These are phyloP conservation scores for Polytolypa hystricis DNA, from an alignment of 2,329 filamentous ascomycete genomes.

Conservation along the genomic window DNA sequence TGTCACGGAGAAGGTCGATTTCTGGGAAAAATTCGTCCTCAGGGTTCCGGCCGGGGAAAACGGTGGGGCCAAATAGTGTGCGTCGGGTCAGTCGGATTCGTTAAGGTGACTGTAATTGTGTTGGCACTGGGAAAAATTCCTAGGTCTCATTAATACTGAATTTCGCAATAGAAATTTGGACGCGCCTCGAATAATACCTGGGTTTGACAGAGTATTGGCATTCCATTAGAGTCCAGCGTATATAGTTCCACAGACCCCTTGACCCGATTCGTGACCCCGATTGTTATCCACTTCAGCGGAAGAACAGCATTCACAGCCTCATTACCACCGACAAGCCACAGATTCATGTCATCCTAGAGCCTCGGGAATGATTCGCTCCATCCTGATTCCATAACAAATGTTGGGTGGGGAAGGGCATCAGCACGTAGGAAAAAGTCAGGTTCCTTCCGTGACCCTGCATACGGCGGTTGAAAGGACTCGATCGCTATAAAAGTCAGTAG, in stretches of 20 bases:
- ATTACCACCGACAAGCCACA: constrained; percentile 8
- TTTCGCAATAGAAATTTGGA: background rate
- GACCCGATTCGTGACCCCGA: background rate
- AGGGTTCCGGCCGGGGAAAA: background rate
- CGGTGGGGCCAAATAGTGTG: background rate
- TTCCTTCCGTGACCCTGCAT: constrained; percentile 10
- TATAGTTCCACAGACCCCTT: background rate
- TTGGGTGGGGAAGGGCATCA: background rate
- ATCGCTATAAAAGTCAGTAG: constrained; percentile 4
- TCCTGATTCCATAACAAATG: constrained; percentile 2
- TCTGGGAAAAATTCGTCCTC: background rate
- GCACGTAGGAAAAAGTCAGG: constrained; percentile 9
- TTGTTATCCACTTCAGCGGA: constrained; percentile 2
- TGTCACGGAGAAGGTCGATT: background rate
- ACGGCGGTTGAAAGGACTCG: constrained; percentile 7
- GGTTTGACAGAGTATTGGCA: background rate
- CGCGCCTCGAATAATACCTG: background rate
- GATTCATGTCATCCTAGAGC: constrained; percentile 7
- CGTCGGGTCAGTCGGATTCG: background rate
- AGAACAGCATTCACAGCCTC: constrained; percentile 2
- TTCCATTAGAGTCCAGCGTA: background rate
- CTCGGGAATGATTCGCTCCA: constrained; percentile 6
- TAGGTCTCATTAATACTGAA: background rate
- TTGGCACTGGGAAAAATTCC: background rate
- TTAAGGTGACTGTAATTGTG: background rate